A percentile compares a stretch with the other conserved stretches of the same genome.
These are phyloP conservation scores for Tylopilus plumbeoviolaceoides DNA, from an alignment of 768 basidiomycete species.

Conservation along the genomic window DNA sequence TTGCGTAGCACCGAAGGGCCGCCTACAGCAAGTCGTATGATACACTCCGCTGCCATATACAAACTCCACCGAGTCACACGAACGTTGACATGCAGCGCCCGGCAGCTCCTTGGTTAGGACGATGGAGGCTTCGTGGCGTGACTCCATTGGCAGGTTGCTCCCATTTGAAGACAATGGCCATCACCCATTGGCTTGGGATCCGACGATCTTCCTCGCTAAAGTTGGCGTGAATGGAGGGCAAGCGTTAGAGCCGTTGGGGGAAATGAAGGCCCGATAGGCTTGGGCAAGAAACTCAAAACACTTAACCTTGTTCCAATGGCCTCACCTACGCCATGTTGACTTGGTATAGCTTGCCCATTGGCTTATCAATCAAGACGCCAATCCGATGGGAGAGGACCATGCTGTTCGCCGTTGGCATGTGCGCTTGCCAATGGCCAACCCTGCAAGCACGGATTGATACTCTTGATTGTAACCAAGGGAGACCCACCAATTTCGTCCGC, in stretches of 20 bases:
- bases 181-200: not conserved
- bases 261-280: not conserved
- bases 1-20: too few relatives aligned
- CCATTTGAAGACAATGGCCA: not conserved
- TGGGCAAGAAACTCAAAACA: not conserved
- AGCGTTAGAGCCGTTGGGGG: not conserved
- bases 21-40: not conserved
- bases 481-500: not conserved
- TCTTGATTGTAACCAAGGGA: not conserved
- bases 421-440: constrained; percentile 7
- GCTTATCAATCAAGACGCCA: not conserved
- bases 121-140: not conserved
- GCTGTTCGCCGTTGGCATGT: constrained; percentile 9
- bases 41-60: not conserved
- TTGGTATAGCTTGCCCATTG: not conserved
- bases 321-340: constrained; percentile 1
- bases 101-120: not conserved
- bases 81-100: not conserved
- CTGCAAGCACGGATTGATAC: not conserved
- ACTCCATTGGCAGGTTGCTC: not conserved
- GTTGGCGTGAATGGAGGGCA: not conserved
- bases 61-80: not conserved
- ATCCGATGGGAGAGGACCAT: not conserved
- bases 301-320: not conserved
- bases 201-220: not conserved